phyloP scores from a whole-genome alignment of 2,329 filamentous ascomycete species.

The Fusarium sp. region DNA sequence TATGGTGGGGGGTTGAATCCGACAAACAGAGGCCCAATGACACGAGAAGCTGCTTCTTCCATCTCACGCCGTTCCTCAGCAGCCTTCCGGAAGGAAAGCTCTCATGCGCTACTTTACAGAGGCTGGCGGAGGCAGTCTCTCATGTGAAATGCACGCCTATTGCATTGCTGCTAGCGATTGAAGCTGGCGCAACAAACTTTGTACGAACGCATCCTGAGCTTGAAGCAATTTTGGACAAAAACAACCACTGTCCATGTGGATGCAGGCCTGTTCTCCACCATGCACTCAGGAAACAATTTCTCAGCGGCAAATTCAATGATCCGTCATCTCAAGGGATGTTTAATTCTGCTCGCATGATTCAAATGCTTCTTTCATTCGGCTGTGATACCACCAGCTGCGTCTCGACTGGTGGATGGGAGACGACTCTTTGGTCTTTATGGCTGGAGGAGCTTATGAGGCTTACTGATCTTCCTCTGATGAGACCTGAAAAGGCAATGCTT shows the following conservation, averaged over 20 bases:
- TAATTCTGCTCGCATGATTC: background rate
- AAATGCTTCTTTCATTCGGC: background rate
- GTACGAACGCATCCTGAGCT: background rate
- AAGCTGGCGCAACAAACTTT: background rate
- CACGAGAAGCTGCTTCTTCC: background rate
- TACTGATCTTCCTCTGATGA: background rate
- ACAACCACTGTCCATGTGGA: background rate
- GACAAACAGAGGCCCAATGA: background rate
- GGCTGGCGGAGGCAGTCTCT: background rate
- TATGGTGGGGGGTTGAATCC: background rate
- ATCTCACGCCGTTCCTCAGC: background rate
- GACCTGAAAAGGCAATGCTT: background rate
- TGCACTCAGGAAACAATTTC: background rate
- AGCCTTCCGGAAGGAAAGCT: background rate
- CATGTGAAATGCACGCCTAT: too few species aligned
- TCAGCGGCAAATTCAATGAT: background rate
- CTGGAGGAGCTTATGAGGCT: background rate
- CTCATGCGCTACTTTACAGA: background rate
- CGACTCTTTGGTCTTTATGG: background rate
- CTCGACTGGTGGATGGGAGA: background rate
- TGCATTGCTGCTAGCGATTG: too few species aligned
- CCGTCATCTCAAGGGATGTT: background rate
- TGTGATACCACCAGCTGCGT: background rate
- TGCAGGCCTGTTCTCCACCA: background rate
- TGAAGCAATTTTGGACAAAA: background rate